Conservation (phyloP, 345 rosid genomes). For the Cardamine occulta region DNA sequence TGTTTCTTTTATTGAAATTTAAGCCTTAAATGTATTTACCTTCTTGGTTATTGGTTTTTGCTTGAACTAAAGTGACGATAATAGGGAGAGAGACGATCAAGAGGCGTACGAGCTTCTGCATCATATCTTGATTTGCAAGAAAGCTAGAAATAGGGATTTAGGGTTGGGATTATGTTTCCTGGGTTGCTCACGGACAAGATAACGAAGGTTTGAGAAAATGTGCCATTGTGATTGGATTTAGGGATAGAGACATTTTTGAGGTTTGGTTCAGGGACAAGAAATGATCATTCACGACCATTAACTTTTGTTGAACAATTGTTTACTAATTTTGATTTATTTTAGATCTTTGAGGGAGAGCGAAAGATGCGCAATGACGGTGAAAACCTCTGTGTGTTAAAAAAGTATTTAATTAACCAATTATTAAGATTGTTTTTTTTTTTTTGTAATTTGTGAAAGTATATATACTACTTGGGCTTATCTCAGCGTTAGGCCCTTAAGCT, state of each 20-base stretch:
- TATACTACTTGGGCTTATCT: background rate
- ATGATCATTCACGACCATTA: constrained; percentile 29
- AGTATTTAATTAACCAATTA: background rate
- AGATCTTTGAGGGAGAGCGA: constrained; percentile 41
- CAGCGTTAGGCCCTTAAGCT: too few species aligned
- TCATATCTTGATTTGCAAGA: constrained; percentile 30
- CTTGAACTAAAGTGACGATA: constrained; percentile 41
- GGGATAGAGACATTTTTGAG: constrained; percentile 22
- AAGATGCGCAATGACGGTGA: constrained; percentile 40
- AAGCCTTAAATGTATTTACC: constrained; percentile 44
- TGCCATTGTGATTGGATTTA: constrained; percentile 24
- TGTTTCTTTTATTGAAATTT: background rate
- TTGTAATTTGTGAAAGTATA: background rate
- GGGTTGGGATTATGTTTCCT: constrained; percentile 16
- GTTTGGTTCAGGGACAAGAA: constrained; percentile 28
- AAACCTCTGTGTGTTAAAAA: background rate
- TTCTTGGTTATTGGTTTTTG: constrained; percentile 58
- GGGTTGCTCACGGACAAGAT: constrained; percentile 27
- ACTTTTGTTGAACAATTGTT: constrained; percentile 34
- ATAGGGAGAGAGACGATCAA: constrained; percentile 44
- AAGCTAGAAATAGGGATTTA: background rate
- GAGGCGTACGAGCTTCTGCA: constrained; percentile 29
- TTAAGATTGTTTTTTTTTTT: background rate
- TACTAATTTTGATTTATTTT: constrained; percentile 41
- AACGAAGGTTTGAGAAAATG: constrained; percentile 28